Percentiles rank a stretch among this genome's conserved stretches.
phyloP scores from a whole-genome alignment of 2,329 filamentous ascomycete species.

The Fusarium nelsonii region DNA sequence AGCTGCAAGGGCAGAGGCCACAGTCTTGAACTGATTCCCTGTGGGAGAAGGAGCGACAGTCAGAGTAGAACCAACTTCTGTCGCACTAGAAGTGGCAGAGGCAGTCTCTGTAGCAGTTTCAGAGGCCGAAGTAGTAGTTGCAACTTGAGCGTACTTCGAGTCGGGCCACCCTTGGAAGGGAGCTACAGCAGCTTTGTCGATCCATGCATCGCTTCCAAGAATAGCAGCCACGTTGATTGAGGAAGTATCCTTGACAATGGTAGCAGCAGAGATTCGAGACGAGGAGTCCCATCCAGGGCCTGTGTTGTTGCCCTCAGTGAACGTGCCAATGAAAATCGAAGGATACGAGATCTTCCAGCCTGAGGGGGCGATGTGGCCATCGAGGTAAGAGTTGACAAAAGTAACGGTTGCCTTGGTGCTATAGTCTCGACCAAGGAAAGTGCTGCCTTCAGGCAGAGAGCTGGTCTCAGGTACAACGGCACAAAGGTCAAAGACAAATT shows the following conservation, averaged over 20 bases:
- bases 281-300: constrained; percentile 47
- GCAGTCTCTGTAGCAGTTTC: constrained; percentile 12
- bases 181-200: constrained; percentile 49
- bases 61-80: constrained; percentile 16
- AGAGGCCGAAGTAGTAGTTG: constrained; percentile 15
- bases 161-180: constrained; percentile 49
- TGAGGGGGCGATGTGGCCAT: constrained; percentile 44
- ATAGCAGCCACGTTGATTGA: constrained; percentile 61
- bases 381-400: constrained; percentile 49
- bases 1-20: constrained; percentile 59
- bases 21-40: constrained; percentile 55
- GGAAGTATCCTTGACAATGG: constrained; percentile 57
- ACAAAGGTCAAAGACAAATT: constrained; percentile 57
- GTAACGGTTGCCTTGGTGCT: constrained; percentile 43
- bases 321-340: constrained; percentile 46
- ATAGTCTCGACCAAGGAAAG: constrained; percentile 50
- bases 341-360: constrained; percentile 47
- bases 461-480: constrained; percentile 51
- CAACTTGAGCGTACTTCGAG: constrained; percentile 43
- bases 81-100: constrained; percentile 18
- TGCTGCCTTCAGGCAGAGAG: constrained; percentile 42
- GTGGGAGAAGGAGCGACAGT: constrained; percentile 53
- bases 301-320: constrained; percentile 52
- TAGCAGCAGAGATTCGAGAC: constrained; percentile 41
- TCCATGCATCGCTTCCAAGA: constrained; percentile 50